Evolutionary conservation across 495 filamentous ascomycete species (phyloP).

Genomic region (Penicillium turbatum): DNA sequence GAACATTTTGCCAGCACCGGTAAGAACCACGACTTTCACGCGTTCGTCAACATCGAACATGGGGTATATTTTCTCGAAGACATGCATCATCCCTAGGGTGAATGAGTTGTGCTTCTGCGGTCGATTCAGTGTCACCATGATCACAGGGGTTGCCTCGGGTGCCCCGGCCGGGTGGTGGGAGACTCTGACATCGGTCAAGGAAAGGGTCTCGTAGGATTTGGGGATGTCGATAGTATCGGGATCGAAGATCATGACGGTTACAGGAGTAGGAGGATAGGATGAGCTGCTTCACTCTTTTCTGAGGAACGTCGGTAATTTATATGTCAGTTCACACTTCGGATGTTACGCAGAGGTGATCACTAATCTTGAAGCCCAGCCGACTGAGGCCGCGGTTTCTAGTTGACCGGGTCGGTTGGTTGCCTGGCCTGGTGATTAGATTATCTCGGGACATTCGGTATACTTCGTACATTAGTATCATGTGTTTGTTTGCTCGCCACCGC

Average conservation of each 20-base stretch:
- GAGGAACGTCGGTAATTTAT: neutral
- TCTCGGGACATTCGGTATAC: conserved; percentile 6
- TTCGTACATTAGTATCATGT: no score
- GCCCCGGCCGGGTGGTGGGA: conserved; percentile 43
- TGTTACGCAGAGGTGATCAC: neutral
- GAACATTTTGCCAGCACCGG: conserved; percentile 50
- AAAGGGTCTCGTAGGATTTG: conserved; percentile 27
- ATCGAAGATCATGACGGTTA: neutral
- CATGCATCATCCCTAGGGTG: conserved; percentile 44
- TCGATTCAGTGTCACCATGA: conserved; percentile 50
- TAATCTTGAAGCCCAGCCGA: neutral
- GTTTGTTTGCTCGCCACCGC: no score
- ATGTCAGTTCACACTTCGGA: neutral
- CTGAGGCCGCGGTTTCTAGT: neutral
- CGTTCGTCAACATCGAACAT: conserved; percentile 44
- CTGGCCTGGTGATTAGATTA: neutral
- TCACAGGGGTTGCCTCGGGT: conserved; percentile 40
- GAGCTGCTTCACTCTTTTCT: neutral
- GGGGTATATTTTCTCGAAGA: conserved; percentile 45
- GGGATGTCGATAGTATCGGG: neutral
- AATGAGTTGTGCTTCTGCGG: conserved; percentile 54
- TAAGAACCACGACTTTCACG: conserved; percentile 52
- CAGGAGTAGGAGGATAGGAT: no score
- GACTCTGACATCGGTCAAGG: conserved; percentile 40
- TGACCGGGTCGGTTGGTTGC: no score